Evolutionary conservation across 1,139 yeast genomes (phyloP), one percentile per base, ranked within the genome.

Genomic region (Lodderomyces margitis): DNA sequence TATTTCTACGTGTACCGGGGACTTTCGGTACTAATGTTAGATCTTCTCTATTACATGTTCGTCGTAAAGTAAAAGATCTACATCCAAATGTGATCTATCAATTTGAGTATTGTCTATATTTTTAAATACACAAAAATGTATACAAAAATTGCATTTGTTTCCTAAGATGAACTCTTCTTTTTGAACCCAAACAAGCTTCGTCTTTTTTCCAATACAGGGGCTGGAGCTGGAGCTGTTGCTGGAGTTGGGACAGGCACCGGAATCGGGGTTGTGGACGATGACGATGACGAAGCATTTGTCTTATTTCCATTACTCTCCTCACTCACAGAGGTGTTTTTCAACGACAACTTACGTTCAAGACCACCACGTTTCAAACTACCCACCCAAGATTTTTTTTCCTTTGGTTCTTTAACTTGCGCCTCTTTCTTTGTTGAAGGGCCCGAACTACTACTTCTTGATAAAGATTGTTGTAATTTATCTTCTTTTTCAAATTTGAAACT

Each of bases 341-440:
- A 14, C n/a, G 40, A 37, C 20, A 30, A 19, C 16, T 37, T 37
- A 10, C 36, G 21, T 21, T 37, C 40, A 7, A 37, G 16, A 30
- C 21, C 21, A 34, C 53, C 49, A 39, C 70, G 54, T 44, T 67
- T 69, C 34, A 71, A 58, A 1, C 70, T 70, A 0, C 70, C 72
- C 5, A 68, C 70, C 75, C 75, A 70, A 8, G 70, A 61, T 45
- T 70, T 70, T 57, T 70, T 69, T 39, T 68, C 74, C 28, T 53
- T 55, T 4, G 48, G 36, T 27, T 38, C 38, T 16, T 39, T 30
- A 28, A 28, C 20, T 15, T 36, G 37, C 7, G 36, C n/a, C 20
- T 27, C 27, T 24, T 27, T 35, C 21, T 24, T 39, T 37, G 34
- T 24, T 36, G 25, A 6, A 9, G 17, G 16, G 5, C 31, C 36